A percentile compares a stretch with the other conserved stretches of the same genome.
Conservation (phyloP, 2,329 filamentous ascomycete genomes). For the Neofusicoccum sp. region DNA sequence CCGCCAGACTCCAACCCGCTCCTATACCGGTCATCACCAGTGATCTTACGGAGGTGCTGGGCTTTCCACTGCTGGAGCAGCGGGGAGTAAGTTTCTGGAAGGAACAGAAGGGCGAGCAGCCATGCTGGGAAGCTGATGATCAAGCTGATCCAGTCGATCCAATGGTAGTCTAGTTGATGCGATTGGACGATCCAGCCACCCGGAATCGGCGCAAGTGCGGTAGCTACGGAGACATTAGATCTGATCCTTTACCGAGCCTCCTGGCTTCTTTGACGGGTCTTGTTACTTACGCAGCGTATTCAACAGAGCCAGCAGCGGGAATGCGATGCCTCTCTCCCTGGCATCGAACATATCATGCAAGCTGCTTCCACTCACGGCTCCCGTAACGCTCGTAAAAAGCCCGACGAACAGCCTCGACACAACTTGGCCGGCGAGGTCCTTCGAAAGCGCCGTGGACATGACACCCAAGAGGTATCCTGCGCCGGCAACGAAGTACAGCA, state of each 20-base stretch:
- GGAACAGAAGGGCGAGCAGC: constrained; percentile 31
- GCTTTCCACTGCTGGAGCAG: constrained; percentile 34
- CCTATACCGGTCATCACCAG: constrained; percentile 39
- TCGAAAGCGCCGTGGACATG: neutral
- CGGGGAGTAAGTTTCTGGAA: constrained; percentile 52
- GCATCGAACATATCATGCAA: constrained; percentile 29
- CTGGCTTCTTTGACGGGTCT: too few species aligned
- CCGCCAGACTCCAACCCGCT: constrained; percentile 28
- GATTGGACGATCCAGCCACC: constrained; percentile 22
- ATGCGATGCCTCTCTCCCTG: constrained; percentile 23
- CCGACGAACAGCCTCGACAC: constrained; percentile 28
- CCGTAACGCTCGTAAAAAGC: constrained; percentile 23
- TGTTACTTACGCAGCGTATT: constrained; percentile 16
- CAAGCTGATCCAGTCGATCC: constrained; percentile 40
- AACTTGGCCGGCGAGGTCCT: constrained; percentile 23
- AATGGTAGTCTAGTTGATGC: constrained; percentile 29
- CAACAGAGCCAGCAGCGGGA: constrained; percentile 24
- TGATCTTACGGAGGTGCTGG: constrained; percentile 26
- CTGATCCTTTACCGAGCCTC: too few species aligned
- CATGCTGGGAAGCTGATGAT: constrained; percentile 5
- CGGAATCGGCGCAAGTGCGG: constrained; percentile 23
- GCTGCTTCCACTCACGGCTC: constrained; percentile 26
- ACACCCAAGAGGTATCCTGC: neutral
- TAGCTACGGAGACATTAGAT: constrained; percentile 17
- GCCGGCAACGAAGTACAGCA: constrained; percentile 1